Evolutionary conservation across 495 filamentous ascomycete genomes (phyloP).

Genomic region (Hypoxylon cercidicola): DNA sequence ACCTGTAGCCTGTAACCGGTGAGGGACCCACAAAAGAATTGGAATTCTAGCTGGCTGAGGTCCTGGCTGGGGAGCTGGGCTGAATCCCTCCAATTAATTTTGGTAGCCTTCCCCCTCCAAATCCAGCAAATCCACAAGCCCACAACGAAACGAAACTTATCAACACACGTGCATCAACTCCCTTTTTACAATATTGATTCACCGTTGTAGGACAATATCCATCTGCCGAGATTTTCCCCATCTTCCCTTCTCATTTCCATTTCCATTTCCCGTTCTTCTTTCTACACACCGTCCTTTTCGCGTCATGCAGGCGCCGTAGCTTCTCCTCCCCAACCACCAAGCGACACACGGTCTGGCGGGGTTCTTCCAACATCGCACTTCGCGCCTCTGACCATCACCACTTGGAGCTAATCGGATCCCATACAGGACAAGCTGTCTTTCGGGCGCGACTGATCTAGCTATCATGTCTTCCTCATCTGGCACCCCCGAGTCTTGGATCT

Average conservation of each 20-base stretch:
- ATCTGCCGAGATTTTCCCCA: slow-evolving; percentile 28
- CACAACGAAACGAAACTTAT: slow-evolving; percentile 27
- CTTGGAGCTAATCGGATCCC: background rate
- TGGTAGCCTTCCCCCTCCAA: slow-evolving; percentile 34
- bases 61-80: slow-evolving; percentile 34
- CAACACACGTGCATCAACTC: slow-evolving; percentile 27
- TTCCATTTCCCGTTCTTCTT: background rate
- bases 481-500: slow-evolving; percentile 94
- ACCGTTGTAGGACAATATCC: slow-evolving; percentile 28
- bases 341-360: slow-evolving; percentile 25
- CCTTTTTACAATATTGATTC: slow-evolving; percentile 25
- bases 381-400: slow-evolving; percentile 12
- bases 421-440: background rate
- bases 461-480: slow-evolving; percentile 78
- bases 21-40: background rate
- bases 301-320: slow-evolving; percentile 40
- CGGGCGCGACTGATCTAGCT: background rate
- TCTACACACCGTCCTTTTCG: slow-evolving; percentile 3
- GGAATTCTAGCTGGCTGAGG: slow-evolving; percentile 9
- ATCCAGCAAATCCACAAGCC: slow-evolving; percentile 27
- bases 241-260: background rate
- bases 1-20: background rate
- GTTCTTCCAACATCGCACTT: slow-evolving; percentile 14
- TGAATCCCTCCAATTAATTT: slow-evolving; percentile 32
- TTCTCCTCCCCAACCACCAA: slow-evolving; percentile 23